phyloP scores from a whole-genome alignment of 164 flowering plant species.

The Berberis thunbergii region DNA sequence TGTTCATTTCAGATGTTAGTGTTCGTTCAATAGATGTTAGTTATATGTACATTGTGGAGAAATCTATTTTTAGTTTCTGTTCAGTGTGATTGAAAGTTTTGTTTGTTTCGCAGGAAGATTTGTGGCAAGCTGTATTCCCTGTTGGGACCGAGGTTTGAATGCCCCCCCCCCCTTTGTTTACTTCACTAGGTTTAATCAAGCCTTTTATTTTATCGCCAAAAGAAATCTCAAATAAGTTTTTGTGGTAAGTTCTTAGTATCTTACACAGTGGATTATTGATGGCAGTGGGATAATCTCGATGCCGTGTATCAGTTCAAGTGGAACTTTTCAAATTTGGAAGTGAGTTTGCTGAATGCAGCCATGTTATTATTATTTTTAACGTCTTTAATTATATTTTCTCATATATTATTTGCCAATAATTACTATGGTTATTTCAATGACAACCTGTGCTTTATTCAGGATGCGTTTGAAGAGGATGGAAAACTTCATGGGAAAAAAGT shows the following conservation, averaged over 20 bases:
- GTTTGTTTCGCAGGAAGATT: conserved; percentile 53
- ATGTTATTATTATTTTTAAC: background rate
- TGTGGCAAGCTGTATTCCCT: conserved; percentile 75
- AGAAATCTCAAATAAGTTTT: too few relatives aligned
- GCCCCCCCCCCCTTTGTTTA: background rate
- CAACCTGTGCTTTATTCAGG: conserved; percentile 25
- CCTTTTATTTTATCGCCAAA: too few relatives aligned
- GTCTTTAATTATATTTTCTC: background rate
- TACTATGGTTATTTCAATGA: background rate
- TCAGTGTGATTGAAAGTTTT: background rate
- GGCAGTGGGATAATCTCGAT: conserved; percentile 93
- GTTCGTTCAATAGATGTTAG: background rate
- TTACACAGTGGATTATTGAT: background rate
- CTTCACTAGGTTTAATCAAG: too few relatives aligned
- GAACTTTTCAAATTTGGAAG: conserved; percentile 86
- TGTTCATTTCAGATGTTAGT: background rate
- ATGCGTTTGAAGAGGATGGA: conserved; percentile 93
- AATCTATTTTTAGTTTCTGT: background rate
- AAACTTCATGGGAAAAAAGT: conserved; percentile 65
- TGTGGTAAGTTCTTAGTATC: too few relatives aligned
- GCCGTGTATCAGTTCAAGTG: conserved; percentile 68
- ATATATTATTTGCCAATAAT: background rate
- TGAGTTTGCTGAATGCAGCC: conserved; percentile 21
- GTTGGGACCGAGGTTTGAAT: conserved; percentile 89
- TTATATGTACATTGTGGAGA: background rate